These are phyloP conservation scores for Batrachochytrium dendrobatidis DNA, from an alignment of 371 early-diverging fungal species.

Conservation along the genomic window DNA sequence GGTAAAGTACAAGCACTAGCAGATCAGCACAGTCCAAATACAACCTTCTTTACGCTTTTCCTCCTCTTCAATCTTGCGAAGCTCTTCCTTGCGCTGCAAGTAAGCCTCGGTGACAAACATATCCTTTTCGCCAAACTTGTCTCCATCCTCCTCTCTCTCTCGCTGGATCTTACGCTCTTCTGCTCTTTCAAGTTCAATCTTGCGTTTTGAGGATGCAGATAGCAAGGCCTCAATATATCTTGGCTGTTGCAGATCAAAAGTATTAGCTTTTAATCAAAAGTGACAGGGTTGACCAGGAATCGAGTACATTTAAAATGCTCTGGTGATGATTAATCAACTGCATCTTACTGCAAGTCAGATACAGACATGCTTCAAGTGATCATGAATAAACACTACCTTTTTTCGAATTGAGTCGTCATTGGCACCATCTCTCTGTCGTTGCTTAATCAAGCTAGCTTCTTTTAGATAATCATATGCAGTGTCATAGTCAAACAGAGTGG, in stretches of 20 bases:
- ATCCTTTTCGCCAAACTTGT: slow-evolving; percentile 69
- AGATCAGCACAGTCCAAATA: not conserved
- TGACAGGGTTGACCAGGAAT: too few relatives aligned
- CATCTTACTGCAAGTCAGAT: too few relatives aligned
- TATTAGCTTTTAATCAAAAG: not conserved
- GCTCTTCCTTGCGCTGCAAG: slow-evolving; percentile 71
- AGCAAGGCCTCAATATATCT: slow-evolving; percentile 72
- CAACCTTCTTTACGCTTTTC: slow-evolving; percentile 57
- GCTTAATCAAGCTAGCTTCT: slow-evolving; percentile 40
- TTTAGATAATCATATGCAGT: slow-evolving; percentile 82
- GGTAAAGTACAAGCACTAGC: not conserved
- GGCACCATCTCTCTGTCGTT: slow-evolving; percentile 22
- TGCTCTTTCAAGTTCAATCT: slow-evolving; percentile 72
- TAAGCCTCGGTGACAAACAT: slow-evolving; percentile 80
- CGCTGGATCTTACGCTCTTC: slow-evolving; percentile 72
- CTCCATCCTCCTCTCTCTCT: slow-evolving; percentile 67
- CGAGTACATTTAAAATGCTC: too few relatives aligned
- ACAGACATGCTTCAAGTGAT: too few relatives aligned
- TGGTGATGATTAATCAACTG: too few relatives aligned
- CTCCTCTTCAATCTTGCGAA: slow-evolving; percentile 71
- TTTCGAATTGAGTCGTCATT: slow-evolving; percentile 16
- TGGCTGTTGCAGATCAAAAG: slow-evolving; percentile 32
- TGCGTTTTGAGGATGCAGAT: slow-evolving; percentile 69
- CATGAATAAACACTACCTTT: too few relatives aligned
- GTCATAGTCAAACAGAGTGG: slow-evolving; percentile 85